Base-by-base conservation (phyloP, 176 grass and related monocot genomes). In the Hyparrhenia diplandra region DNA sequence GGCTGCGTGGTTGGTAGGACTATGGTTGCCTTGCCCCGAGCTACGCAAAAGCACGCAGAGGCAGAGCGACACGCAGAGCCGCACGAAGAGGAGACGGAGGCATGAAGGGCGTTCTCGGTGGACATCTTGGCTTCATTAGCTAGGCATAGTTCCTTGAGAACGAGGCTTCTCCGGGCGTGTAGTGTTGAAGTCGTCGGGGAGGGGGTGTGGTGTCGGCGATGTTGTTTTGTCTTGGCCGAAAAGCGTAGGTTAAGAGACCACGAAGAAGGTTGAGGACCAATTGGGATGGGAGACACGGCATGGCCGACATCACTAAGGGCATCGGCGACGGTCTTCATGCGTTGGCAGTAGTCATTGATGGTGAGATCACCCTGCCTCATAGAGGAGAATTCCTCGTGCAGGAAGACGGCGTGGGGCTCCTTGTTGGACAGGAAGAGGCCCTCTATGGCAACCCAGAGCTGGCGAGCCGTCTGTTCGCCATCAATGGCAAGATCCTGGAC, bases 91-190 rank as follows among this genome's bases (percentile, higher is more conserved):
- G 18, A n/a, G 4, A 5, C 12, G 9, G 0, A 10, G 10, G 21
- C 17, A 1, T 13, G 29, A 0, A 45, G 13, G 13, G 11, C 3
- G 0, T 1, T 24, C 18, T n/a, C 5, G 1, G 52, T 3, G 4
- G 31, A 30, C 0, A 28, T 29, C 3, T 43, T 36, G 5, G 0
- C 4, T 0, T 28, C 41, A 42, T 42, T 42, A 13, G 41, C 41
- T 2, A 42, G 41, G 41, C 41, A 11, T 2, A 42, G 41, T 12
- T 42, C 41, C 41, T 42, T 42, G 2, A 42, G 11, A 7, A 42
- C 11, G 0, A 42, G 41, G n/a, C n/a, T n/a, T n/a, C 41, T 42
- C 13, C 11, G 11, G 11, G 41, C 41, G 10, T 3, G 11, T 42
- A 2, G 41, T 42, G 41, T 42, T 42, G 41, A 42, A 42, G 41